Conservation (phyloP, 805 yeast genomes). For the Torulaspora delbrueckii region DNA sequence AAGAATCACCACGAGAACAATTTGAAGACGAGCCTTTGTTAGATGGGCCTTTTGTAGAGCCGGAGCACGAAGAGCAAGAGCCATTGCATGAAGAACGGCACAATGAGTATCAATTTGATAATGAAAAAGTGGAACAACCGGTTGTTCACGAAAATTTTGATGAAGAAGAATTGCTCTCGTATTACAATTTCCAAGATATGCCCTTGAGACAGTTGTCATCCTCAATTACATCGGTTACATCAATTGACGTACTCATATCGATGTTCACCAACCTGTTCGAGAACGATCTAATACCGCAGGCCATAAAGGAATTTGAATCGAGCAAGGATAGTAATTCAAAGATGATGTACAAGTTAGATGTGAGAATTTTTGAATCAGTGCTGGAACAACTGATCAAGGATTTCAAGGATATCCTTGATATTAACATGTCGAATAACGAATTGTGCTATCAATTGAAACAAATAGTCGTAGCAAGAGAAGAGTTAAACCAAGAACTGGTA, state of each 20-base stretch:
- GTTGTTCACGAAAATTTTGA: neutral
- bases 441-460: conserved; percentile 25
- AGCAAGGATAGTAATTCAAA: conserved; percentile 13
- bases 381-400: conserved; percentile 21
- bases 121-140: neutral
- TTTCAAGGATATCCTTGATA: conserved; percentile 30
- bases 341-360: conserved; percentile 28
- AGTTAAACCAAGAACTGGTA: conserved; percentile 18
- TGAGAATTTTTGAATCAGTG: conserved; percentile 23
- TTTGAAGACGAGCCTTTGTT: neutral
- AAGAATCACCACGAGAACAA: neutral
- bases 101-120: neutral
- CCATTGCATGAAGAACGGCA: neutral
- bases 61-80: neutral
- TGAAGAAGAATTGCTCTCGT: conserved; percentile 3
- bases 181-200: conserved; percentile 17
- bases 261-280: conserved; percentile 21
- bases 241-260: conserved; percentile 25
- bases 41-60: conserved; percentile 2
- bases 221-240: conserved; percentile 24
- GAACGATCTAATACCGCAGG: conserved; percentile 26
- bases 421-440: conserved; percentile 31
- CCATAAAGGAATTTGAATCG: conserved; percentile 21
- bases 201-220: conserved; percentile 21
- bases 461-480: conserved; percentile 14